Evolutionary conservation across 2,329 filamentous ascomycete species (phyloP), one percentile per base, ranked within the genome.

Genomic region (Plectosphaerella sp.): DNA sequence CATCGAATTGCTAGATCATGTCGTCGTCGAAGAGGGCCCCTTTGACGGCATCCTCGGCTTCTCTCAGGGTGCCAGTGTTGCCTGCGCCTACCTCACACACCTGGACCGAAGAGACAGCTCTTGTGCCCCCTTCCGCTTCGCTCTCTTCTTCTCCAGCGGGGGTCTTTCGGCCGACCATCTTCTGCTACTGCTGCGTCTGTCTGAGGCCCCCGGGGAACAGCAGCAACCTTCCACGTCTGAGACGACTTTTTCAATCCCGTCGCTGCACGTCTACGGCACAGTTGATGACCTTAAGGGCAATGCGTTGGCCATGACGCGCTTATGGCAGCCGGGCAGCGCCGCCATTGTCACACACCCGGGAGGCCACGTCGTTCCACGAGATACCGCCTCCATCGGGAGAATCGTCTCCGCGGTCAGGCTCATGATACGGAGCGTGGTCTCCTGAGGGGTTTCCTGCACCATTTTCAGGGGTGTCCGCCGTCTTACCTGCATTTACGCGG

Each of bases 1-100:
- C 43, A 14, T 46, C 12, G 43, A 46, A n/a, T 28, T 25, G 3
- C 24, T 46, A 9, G 43, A 46, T 16, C 18, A 46, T 11, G 24
- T 46, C 24, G 47, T 60, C 12, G 48, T 42, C 14, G 51, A 53
- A 15, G 43, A 58, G 15, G 59, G 59, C 4, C 59, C 59, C 1
- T 60, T 61, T n/a, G 59, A 62, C 37, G 58, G 52, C 16, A 48
- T 57, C 16, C 6, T 62, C 8, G 58, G 59, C n/a, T 62, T 62
- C 45, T 59, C 57, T 14, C 54, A 58, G 39, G 59, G 59, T 2
- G 57, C 55, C 35, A 54, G 51, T 2, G 9, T 58, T 3, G 54
- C 56, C 0, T 37, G 47, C 4, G 54, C 48, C 2, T 56, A 51
- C 18, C 51, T 52, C 22, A 43, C 43, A 10, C 37, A 52, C 39